Evolutionary conservation across 371 early-diverging fungal species (phyloP).

Genomic region (Circinella minor): DNA sequence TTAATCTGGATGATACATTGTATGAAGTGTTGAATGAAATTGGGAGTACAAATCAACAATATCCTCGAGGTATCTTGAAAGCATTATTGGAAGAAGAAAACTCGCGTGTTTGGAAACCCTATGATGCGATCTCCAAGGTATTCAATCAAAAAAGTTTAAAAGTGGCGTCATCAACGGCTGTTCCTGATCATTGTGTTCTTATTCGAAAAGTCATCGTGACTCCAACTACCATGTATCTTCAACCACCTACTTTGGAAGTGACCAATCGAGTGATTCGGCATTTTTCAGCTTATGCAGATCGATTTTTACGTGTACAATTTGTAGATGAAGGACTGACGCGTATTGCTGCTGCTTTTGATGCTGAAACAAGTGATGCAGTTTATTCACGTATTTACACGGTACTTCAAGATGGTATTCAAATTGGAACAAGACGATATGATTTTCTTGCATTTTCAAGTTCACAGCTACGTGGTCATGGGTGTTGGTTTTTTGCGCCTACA

Average conservation of each 20-base stretch:
- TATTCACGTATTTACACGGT: constrained; percentile 57
- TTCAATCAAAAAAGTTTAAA: constrained; percentile 27
- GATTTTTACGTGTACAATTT: constrained; percentile 73
- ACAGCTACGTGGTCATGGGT: constrained; percentile 71
- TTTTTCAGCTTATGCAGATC: constrained; percentile 50
- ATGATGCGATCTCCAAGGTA: constrained; percentile 17
- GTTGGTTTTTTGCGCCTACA: constrained; percentile 73
- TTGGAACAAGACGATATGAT: constrained; percentile 64
- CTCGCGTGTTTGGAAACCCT: constrained; percentile 51
- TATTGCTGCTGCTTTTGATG: constrained; percentile 35
- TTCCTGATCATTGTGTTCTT: constrained; percentile 57
- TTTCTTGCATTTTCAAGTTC: constrained; percentile 76
- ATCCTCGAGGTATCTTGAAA: constrained; percentile 43
- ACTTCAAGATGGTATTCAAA: constrained; percentile 58
- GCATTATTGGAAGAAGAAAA: constrained; percentile 25
- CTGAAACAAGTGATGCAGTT: constrained; percentile 36
- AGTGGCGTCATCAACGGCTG: constrained; percentile 21
- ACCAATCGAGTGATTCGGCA: constrained; percentile 73
- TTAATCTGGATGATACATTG: constrained; percentile 46
- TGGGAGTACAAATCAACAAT: constrained; percentile 21
- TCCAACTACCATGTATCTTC: constrained; percentile 60
- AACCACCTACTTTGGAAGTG: constrained; percentile 59
- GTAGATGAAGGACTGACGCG: constrained; percentile 63
- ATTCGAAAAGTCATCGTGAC: constrained; percentile 69
- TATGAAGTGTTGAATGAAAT: constrained; percentile 19